Percentiles rank a stretch among this genome's conserved stretches.
phyloP scores from a whole-genome alignment of 2,329 filamentous ascomycete genomes.

The Gnomoniopsis smithogilvyi region DNA sequence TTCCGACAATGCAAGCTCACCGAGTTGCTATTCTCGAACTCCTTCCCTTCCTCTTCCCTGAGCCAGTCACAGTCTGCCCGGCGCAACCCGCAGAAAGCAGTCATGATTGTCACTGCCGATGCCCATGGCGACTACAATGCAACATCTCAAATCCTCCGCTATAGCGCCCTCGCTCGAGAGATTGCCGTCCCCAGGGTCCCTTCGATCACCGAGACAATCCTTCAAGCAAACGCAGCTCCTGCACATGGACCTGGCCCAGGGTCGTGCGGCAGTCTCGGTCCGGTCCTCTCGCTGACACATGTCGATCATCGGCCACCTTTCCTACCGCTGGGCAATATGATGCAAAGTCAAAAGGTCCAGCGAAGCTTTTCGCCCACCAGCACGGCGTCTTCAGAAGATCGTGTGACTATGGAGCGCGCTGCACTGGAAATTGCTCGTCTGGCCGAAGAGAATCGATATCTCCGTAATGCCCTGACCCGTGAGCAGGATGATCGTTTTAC shows the following conservation, averaged over 20 bases:
- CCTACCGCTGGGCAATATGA: constrained; percentile 33
- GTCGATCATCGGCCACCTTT: constrained; percentile 36
- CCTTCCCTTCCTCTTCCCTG: constrained; percentile 62
- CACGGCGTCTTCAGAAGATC: constrained; percentile 43
- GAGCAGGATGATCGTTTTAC: constrained; percentile 69
- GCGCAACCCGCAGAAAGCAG: constrained; percentile 76
- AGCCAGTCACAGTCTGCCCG: constrained; percentile 40
- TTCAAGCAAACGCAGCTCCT: constrained; percentile 34
- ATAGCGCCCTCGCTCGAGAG: constrained; percentile 88
- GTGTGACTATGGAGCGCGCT: constrained; percentile 77
- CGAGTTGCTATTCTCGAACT: constrained; percentile 84
- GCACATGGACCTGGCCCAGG: constrained; percentile 24
- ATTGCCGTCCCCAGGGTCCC: constrained; percentile 88
- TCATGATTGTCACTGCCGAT: constrained; percentile 97
- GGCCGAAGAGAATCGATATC: constrained; percentile 70
- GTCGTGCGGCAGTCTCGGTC: constrained; percentile 21
- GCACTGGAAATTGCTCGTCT: constrained; percentile 79
- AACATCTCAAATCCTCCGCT: constrained; percentile 91
- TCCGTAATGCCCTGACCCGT: constrained; percentile 65
- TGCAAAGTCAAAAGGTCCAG: constrained; percentile 22
- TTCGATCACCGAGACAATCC: constrained; percentile 72
- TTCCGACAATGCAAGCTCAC: constrained; percentile 85
- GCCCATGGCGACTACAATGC: constrained; percentile 93
- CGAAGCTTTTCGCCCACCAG: constrained; percentile 38
- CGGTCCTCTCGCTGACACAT: constrained; percentile 27